Percentiles rank a stretch among this genome's conserved stretches.
These are phyloP conservation scores for Geoglossum glabrum DNA, from an alignment of 495 filamentous ascomycete genomes.

Conservation along the genomic window DNA sequence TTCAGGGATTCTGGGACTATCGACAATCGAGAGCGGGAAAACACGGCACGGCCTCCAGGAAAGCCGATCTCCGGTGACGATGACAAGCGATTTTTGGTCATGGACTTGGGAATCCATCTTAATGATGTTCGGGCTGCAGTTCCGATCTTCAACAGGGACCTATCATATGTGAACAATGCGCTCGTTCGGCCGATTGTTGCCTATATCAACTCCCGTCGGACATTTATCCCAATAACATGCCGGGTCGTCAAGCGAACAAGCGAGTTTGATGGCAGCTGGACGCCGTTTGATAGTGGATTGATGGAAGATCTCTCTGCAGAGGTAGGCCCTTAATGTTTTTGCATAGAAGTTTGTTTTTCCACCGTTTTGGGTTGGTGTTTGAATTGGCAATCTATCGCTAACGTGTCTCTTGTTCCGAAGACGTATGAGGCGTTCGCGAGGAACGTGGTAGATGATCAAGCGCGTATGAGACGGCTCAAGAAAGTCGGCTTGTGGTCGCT, in stretches of 20 bases:
- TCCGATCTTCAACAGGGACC: constrained; percentile 71
- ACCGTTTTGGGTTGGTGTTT: background rate
- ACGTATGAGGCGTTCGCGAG: constrained; percentile 82
- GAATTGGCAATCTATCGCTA: too few species aligned
- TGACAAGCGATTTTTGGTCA: constrained; percentile 56
- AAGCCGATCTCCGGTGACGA: constrained; percentile 10
- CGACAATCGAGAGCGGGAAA: background rate
- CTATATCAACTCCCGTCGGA: constrained; percentile 84
- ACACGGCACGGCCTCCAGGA: background rate
- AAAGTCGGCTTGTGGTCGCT: constrained; percentile 95
- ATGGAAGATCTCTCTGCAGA: constrained; percentile 93
- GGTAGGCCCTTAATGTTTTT: constrained; percentile 21
- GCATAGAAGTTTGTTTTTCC: background rate
- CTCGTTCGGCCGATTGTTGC: constrained; percentile 94
- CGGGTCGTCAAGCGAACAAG: constrained; percentile 68
- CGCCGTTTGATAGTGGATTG: constrained; percentile 76
- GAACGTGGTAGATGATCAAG: constrained; percentile 71
- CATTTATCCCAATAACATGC: constrained; percentile 88
- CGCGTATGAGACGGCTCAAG: constrained; percentile 67
- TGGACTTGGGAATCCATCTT: constrained; percentile 77
- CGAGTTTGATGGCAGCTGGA: constrained; percentile 95
- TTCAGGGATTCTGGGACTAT: background rate
- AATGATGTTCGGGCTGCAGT: constrained; percentile 84
- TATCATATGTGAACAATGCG: constrained; percentile 91
- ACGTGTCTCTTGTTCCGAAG: constrained; percentile 17